phyloP scores from a whole-genome alignment of 73 alveolate genomes.

The Uronychia binucleata region DNA sequence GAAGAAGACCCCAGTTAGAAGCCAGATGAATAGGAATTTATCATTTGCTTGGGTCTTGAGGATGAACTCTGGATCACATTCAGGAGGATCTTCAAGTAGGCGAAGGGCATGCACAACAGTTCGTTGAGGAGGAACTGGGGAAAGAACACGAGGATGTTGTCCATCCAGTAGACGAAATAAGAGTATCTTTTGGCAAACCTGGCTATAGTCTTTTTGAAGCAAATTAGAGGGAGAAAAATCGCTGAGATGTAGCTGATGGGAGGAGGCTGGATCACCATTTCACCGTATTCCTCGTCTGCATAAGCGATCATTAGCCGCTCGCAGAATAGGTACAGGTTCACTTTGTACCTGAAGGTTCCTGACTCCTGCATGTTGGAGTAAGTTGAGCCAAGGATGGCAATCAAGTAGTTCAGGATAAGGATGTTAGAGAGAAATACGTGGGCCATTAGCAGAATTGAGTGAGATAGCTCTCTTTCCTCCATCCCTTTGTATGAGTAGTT shows the following conservation, averaged over 20 bases:
- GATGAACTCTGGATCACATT: neutral
- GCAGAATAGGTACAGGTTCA: neutral
- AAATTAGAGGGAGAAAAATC: conserved; percentile 4
- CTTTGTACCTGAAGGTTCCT: neutral
- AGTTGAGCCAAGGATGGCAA: conserved; percentile 30
- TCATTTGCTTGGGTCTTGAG: neutral
- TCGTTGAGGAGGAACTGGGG: conserved; percentile 4
- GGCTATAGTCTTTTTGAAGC: neutral
- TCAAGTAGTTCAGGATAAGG: conserved; percentile 21
- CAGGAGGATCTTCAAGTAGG: conserved; percentile 19
- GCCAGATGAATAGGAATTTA: conserved; percentile 15
- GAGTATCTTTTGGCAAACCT: conserved; percentile 29
- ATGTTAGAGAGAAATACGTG: conserved; percentile 27
- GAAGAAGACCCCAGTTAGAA: conserved; percentile 12
- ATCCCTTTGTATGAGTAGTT: conserved; percentile 5
- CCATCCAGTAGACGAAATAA: conserved; percentile 51
- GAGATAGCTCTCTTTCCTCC: conserved; percentile 9
- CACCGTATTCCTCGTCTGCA: conserved; percentile 4
- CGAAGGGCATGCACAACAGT: conserved; percentile 18
- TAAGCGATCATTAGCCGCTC: neutral
- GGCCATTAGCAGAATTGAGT: conserved; percentile 6
- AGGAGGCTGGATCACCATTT: conserved; percentile 15
- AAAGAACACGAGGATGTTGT: conserved; percentile 22
- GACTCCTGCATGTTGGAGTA: conserved; percentile 11
- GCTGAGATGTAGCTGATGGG: conserved; percentile 1